Base-by-base conservation (phyloP, 106 monocot genomes). In the Alisma plantagoaquatica region DNA sequence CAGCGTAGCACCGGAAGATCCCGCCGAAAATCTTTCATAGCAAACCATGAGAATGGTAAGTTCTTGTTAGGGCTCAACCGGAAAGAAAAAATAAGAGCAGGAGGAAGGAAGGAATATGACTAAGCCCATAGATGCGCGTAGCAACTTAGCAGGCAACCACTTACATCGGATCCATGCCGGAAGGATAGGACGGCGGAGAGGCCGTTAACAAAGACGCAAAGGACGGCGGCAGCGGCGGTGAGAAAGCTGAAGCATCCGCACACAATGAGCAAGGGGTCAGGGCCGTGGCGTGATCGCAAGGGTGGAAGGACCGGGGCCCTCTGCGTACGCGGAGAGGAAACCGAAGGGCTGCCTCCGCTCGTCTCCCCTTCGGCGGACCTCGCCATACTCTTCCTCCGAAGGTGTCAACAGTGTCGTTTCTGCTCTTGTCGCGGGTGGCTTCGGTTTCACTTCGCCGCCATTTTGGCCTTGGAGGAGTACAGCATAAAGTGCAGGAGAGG, bases 1-100 rank as follows among this genome's bases (percentile, higher is more conserved):
- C 79, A 0, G 86, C 98, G 61, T 99, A 99, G 74, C 98, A 99
- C n/a, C 98, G 73, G 54, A 99, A 99, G 15, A 99, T 72, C 33
- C 98, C 98, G 1, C 77, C 98, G 51, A 90, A 86, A 9, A 99
- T 68, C 98, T 98, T 10, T 30, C 27, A 29, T 3, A n/a, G n/a
- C n/a, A n/a, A 15, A 28, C 25, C 28, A 47, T 12, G 41, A 35
- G 27, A 53, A 43, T n/a, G n/a, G 26, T 16, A 4, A 28, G 23
- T 43, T 33, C 2, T 1, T 23, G 38, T 29, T n/a, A n/a, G n/a
- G n/a, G n/a, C 41, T 5, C 10, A 18, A 33, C 33, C 24, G 4
- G 25, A 19, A 17, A 47, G 15, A 21, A 52, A 43, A 53, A 29
- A 10, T 23, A 43, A 20, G 15, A 5, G 22, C 17, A 43, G 16